Evolutionary conservation across 768 basidiomycete species (phyloP), one percentile per base, ranked within the genome.

Genomic region (Neoboletus brunneissimus): DNA sequence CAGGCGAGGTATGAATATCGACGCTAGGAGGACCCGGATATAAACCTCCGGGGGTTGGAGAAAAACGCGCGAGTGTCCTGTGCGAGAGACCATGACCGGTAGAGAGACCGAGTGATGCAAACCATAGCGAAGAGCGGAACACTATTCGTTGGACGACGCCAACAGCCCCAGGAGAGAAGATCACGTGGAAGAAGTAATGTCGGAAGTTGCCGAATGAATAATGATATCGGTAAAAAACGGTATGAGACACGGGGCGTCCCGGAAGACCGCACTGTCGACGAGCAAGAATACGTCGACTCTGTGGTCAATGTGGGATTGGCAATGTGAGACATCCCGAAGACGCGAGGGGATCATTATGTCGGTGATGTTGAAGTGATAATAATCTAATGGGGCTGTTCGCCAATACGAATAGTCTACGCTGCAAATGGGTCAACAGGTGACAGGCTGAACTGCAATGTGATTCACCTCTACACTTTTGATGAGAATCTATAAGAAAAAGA

Each of bases 1-100:
- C 74, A 64, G 70, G 70, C 69, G 76, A 76, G 73, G 74, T 72
- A 79, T 77, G 75, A 79, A 79, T 79, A 75, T 73, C 73, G 72
- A 67, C 61, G 71, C 67, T 64, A 63, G 59, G 59, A 61, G 62
- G 29, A 50, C 73, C 74, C 70, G 67, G 68, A 70, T 60, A 62
- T 64, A 64, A 61, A 47, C 40, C 34, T 62, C 62, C 66, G 60
- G 64, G 62, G 22, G 7, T 42, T 50, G 9, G n/a, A 38, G 48
- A 55, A 51, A 58, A 62, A 53, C 31, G 65, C 31, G 65, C 56
- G 69, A 57, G 64, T 63, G 69, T 75, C 74, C 74, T 73, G 67
- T 69, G 62, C 75, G 74, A 72, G 65, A 54, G 61, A 72, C 73
- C 76, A 55, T 67, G 66, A 75, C 74, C 72, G 64, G 64, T 60